A percentile compares a stretch with the other conserved stretches of the same genome.
Evolutionary conservation across 2,329 filamentous ascomycete species (phyloP).

Genomic region (Aphanoascus verrucosus): DNA sequence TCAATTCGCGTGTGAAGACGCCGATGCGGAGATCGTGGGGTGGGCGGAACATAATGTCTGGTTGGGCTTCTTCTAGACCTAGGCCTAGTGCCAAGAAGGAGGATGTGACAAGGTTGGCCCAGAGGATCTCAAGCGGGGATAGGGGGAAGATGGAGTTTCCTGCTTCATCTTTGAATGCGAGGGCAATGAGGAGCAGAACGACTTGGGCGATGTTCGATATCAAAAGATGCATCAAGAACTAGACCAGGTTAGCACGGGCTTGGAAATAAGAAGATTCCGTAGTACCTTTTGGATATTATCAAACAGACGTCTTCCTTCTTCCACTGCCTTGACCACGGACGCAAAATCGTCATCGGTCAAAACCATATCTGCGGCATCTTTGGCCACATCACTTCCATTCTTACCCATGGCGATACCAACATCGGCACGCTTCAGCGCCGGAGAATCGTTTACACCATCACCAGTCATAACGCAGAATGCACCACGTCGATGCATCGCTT

Average conservation of each 20-base stretch:
- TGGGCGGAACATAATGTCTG: slow-evolving; percentile 68
- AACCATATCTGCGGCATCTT: slow-evolving; percentile 50
- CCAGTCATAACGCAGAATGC: slow-evolving; percentile 70
- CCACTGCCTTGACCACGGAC: slow-evolving; percentile 67
- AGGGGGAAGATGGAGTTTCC: slow-evolving; percentile 73
- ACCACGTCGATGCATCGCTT: slow-evolving; percentile 40
- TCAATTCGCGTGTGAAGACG: slow-evolving; percentile 33
- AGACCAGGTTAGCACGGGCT: background rate
- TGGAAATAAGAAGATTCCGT: background rate
- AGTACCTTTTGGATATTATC: slow-evolving; percentile 59
- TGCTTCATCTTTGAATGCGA: slow-evolving; percentile 63
- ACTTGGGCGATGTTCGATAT: slow-evolving; percentile 77
- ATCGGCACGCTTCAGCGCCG: slow-evolving; percentile 61
- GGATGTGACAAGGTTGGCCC: slow-evolving; percentile 86
- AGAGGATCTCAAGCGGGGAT: slow-evolving; percentile 73
- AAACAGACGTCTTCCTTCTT: slow-evolving; percentile 66
- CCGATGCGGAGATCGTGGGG: slow-evolving; percentile 51
- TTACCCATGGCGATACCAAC: slow-evolving; percentile 74
- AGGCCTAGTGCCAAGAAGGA: slow-evolving; percentile 78
- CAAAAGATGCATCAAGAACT: slow-evolving; percentile 69
- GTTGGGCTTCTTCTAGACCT: slow-evolving; percentile 62
- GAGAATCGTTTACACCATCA: slow-evolving; percentile 69
- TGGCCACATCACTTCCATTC: slow-evolving; percentile 66
- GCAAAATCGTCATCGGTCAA: slow-evolving; percentile 63
- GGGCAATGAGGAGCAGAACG: slow-evolving; percentile 64